Evolutionary conservation across 495 filamentous ascomycete species (phyloP), one percentile per base, ranked within the genome.

Genomic region (Xylaria scruposa): DNA sequence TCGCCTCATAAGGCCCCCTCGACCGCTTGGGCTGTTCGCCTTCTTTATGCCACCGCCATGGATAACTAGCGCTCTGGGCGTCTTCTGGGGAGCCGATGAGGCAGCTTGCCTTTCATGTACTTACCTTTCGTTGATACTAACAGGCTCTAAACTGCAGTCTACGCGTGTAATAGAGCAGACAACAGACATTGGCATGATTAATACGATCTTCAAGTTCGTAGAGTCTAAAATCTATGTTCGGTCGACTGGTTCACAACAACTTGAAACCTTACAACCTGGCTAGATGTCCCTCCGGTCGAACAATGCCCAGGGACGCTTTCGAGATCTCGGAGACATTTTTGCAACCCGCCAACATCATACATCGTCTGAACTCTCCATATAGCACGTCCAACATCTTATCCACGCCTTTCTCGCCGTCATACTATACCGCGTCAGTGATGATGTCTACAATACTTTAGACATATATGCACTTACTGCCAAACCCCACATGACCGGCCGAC

Each of bases 401-500:
- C 1, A 63, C 61, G 21, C 61, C 61, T 63, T 31, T 63, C 38
- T 63, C 61, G 1, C 61, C 61, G 38, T 63, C 26, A 46, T 63
- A 63, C 61, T 63, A 24, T 0, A 44, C 21, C 36, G 24, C 3
- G 40, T 26, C 4, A 63, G 42, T 44, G 24, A 47, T 17, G 4
- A 63, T 29, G 46, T 31, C n/a, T 17, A n/a, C 1, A 63, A 31
- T 8, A 31, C 4, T 12, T 4, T 12, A 54, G 24, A 26, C 10
- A 13, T 13, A 54, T 15, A 54, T 29, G 38, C 15, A 79, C 79
- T 68, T 66, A 80, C 79, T 73, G 83, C 81, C 42, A 85, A 73
- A 12, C 81, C 83, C 84, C 84, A 85, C 13, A 85, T 73, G 0
- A 77, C 74, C 17, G 78, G 74, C 15, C 84, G 82, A 21, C 79